Evolutionary conservation across 352 stramenopile species (phyloP).

Genomic region (Pseudoperonospora humuli): DNA sequence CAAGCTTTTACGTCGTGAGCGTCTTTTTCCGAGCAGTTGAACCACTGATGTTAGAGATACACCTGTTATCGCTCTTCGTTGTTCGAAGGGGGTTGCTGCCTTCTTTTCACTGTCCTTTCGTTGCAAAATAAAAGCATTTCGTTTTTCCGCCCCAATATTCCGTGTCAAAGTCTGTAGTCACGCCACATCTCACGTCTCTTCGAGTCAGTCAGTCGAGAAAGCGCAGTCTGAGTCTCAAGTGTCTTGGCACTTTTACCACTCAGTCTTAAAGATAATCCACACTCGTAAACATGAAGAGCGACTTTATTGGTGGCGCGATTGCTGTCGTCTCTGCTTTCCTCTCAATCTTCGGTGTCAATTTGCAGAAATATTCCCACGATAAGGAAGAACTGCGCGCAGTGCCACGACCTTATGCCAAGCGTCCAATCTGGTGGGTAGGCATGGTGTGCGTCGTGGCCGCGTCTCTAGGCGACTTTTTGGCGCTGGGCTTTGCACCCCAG

Average conservation of each 20-base stretch:
- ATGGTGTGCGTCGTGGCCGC: slow-evolving; percentile 80
- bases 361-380: slow-evolving; percentile 88
- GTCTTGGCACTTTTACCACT: background rate
- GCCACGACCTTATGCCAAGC: slow-evolving; percentile 68
- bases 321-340: slow-evolving; percentile 63
- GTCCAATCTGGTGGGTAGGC: slow-evolving; percentile 84
- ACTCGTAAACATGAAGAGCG: slow-evolving; percentile 15
- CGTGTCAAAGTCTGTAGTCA: no score
- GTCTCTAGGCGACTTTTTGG: slow-evolving; percentile 80
- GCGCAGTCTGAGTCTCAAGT: background rate
- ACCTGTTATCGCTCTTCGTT: no score
- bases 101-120: no score
- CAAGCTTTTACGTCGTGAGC: no score
- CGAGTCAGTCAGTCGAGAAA: background rate
- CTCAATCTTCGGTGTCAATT: slow-evolving; percentile 88
- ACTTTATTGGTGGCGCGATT: slow-evolving; percentile 64
- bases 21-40: no score
- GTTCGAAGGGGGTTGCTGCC: no score
- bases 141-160: no score
- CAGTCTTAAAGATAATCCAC: no score
- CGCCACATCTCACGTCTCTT: no score
- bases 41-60: no score
- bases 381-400: slow-evolving; percentile 68
- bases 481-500: slow-evolving; percentile 82
- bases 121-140: no score